These are phyloP conservation scores for Termitomyces eurrhizus DNA, from an alignment of 768 basidiomycete genomes.

Conservation along the genomic window DNA sequence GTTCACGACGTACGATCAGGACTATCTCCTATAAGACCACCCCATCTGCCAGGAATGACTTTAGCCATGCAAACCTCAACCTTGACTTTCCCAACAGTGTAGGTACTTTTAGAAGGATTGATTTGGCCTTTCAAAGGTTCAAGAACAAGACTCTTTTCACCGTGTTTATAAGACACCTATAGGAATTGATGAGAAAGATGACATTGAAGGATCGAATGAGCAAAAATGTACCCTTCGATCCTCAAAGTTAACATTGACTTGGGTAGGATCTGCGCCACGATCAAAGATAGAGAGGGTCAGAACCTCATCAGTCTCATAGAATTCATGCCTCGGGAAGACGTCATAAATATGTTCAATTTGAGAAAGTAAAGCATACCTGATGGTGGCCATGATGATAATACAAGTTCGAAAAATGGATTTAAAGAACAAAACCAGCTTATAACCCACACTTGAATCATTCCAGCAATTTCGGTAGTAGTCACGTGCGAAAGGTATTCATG, in stretches of 20 bases:
- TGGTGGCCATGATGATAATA: conserved; percentile 9
- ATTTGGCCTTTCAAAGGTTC: conserved; percentile 85
- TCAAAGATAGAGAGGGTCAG: conserved; percentile 77
- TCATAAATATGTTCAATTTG: background rate
- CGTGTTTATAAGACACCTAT: conserved; percentile 60
- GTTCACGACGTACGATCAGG: conserved; percentile 59
- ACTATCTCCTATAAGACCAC: conserved; percentile 64
- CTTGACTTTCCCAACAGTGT: conserved; percentile 79
- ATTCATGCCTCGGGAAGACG: conserved; percentile 61
- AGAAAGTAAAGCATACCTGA: conserved; percentile 5
- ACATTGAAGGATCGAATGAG: background rate
- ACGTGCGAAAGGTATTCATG: conserved; percentile 4
- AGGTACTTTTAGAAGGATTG: conserved; percentile 55
- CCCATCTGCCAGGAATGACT: conserved; percentile 67
- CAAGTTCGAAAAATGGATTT: background rate
- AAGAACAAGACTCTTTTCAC: conserved; percentile 65
- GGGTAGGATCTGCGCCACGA: conserved; percentile 62
- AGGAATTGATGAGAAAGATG: background rate
- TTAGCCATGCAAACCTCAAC: conserved; percentile 82
- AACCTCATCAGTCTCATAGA: conserved; percentile 81
- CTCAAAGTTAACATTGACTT: conserved; percentile 60
- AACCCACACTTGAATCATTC: background rate
- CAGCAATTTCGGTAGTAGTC: conserved; percentile 16
- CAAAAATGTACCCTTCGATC: conserved; percentile 49
- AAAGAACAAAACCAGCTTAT: background rate